These are phyloP conservation scores for Nematodospora valgi DNA, from an alignment of 805 yeast species.

Conservation along the genomic window DNA sequence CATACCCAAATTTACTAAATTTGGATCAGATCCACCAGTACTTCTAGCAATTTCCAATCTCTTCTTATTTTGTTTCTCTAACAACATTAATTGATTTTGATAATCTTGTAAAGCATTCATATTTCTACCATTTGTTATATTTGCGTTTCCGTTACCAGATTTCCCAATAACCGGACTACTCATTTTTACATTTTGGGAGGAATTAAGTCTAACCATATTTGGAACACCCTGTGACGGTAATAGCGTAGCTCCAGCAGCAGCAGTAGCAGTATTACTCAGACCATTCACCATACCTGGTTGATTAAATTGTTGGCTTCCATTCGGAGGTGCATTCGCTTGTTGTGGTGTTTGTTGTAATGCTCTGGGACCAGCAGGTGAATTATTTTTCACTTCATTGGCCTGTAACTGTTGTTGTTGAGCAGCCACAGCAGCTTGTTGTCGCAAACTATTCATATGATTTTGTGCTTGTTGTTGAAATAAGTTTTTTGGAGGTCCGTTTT, in stretches of 20 bases:
- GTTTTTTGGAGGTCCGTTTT: conserved; percentile 14
- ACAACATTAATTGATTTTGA: conserved; percentile 70
- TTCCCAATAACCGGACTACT: conserved; percentile 3
- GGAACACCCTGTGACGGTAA: too few species aligned
- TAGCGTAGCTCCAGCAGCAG: too few species aligned
- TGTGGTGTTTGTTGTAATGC: conserved; percentile 3
- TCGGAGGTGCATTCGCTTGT: conserved; percentile 1
- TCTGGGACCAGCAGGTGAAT: conserved; percentile 5
- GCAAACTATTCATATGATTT: conserved; percentile 46
- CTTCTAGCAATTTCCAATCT: conserved; percentile 53
- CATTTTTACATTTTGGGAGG: background rate
- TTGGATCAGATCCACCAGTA: conserved; percentile 20
- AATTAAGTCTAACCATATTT: too few species aligned
- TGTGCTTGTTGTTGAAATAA: conserved; percentile 46
- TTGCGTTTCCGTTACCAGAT: conserved; percentile 2
- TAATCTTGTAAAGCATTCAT: conserved; percentile 72
- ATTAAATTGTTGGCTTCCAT: background rate
- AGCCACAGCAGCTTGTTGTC: conserved; percentile 41
- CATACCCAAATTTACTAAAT: conserved; percentile 1
- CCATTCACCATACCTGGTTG: background rate
- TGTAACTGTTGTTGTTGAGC: conserved; percentile 22
- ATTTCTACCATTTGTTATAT: conserved; percentile 21
- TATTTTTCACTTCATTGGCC: conserved; percentile 9
- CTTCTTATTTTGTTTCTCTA: conserved; percentile 75
- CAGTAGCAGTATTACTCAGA: background rate